phyloP scores from a whole-genome alignment of 768 basidiomycete species.

The Lyophyllum semitale region DNA sequence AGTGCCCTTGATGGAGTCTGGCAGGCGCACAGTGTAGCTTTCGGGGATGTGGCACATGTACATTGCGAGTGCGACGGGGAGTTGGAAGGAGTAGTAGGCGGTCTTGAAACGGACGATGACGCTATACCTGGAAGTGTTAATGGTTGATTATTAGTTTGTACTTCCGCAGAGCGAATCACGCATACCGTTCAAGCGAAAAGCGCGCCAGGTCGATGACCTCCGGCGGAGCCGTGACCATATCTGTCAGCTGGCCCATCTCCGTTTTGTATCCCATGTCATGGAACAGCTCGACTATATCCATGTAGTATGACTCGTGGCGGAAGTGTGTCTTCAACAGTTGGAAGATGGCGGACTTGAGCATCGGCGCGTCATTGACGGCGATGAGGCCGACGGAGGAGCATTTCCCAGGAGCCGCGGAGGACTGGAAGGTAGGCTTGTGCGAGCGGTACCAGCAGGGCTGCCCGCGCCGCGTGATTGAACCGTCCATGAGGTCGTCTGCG shows the following conservation, averaged over 20 bases:
- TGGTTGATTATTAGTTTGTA: not conserved
- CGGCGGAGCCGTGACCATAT: slow-evolving; percentile 93
- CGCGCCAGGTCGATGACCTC: slow-evolving; percentile 80
- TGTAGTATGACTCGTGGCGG: slow-evolving; percentile 76
- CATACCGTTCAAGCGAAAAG: slow-evolving; percentile 84
- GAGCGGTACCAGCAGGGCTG: slow-evolving; percentile 92
- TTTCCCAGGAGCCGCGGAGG: slow-evolving; percentile 3
- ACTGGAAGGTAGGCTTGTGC: slow-evolving; percentile 9
- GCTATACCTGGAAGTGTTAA: slow-evolving; percentile 59
- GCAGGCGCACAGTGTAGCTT: slow-evolving; percentile 35
- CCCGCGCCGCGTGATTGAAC: slow-evolving; percentile 88
- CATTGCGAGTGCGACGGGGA: slow-evolving; percentile 94
- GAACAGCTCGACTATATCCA: slow-evolving; percentile 88
- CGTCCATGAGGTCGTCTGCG: slow-evolving; percentile 96
- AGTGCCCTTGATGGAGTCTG: not conserved
- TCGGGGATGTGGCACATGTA: slow-evolving; percentile 67
- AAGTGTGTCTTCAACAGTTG: slow-evolving; percentile 87
- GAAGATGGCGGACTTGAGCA: slow-evolving; percentile 95
- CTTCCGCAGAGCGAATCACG: not conserved
- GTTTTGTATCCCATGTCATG: slow-evolving; percentile 90
- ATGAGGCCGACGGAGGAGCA: slow-evolving; percentile 65
- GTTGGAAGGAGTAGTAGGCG: slow-evolving; percentile 97
- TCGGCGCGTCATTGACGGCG: slow-evolving; percentile 94
- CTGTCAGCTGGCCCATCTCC: slow-evolving; percentile 94
- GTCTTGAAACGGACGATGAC: slow-evolving; percentile 97